A percentile compares a stretch with the other conserved stretches of the same genome.
Conservation (phyloP, 1,284 basidiomycete species). For the Boletus sp. region DNA sequence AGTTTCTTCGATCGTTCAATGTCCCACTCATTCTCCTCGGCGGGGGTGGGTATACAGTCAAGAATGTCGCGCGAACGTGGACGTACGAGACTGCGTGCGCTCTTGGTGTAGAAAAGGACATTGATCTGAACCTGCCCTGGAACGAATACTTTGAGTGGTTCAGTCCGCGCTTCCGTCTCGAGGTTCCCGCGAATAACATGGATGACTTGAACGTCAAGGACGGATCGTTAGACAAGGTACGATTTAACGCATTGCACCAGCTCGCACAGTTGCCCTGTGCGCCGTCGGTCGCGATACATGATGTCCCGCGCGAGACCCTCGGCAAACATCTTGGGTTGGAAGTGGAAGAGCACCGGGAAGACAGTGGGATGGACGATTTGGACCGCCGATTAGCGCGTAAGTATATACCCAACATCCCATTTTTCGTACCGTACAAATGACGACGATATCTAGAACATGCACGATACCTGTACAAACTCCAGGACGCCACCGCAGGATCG, state of each 20-base stretch:
- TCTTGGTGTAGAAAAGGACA: conserved; percentile 77
- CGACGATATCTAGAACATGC: conserved; percentile 53
- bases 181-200: conserved; percentile 92
- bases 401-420: conserved; percentile 32
- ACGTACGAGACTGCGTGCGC: conserved; percentile 97
- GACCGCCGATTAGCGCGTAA: conserved; percentile 73
- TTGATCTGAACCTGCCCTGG: conserved; percentile 88
- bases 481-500: conserved; percentile 51
- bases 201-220: conserved; percentile 91
- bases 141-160: conserved; percentile 99
- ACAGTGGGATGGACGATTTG: conserved; percentile 57
- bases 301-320: conserved; percentile 72
- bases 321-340: conserved; percentile 65
- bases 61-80: conserved; percentile 96
- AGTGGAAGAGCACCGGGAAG: conserved; percentile 39
- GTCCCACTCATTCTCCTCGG: conserved; percentile 92
- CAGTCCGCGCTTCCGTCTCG: conserved; percentile 92
- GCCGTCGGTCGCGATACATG: conserved; percentile 88
- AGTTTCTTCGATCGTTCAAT: conserved; percentile 83
- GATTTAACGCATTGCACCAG: conserved; percentile 81
- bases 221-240: conserved; percentile 80
- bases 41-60: conserved; percentile 96
- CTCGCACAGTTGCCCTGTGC: conserved; percentile 79
- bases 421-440: conserved; percentile 4
- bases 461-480: conserved; percentile 63